Conservation (phyloP, 352 stramenopile species). For the Pythium vanterpoolii region DNA sequence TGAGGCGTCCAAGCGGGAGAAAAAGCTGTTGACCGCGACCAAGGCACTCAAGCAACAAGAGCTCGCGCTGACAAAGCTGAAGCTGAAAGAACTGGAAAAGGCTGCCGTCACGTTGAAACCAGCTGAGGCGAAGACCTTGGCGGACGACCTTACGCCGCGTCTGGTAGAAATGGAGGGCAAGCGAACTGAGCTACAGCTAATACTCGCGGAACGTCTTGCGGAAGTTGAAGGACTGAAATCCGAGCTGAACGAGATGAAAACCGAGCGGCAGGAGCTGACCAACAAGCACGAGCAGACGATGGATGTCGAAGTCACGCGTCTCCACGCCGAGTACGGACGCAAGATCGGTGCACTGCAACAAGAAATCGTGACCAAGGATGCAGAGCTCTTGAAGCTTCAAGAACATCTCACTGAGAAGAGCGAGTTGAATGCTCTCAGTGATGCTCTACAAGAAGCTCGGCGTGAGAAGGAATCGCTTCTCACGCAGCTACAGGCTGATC, state of each 20-base stretch:
- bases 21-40: slow-evolving; percentile 38
- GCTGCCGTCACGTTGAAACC: slow-evolving; percentile 19
- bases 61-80: slow-evolving; percentile 52
- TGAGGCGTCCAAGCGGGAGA: slow-evolving; percentile 49
- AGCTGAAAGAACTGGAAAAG: slow-evolving; percentile 60
- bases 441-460: slow-evolving; percentile 34
- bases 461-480: slow-evolving; percentile 55
- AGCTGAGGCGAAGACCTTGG: neutral
- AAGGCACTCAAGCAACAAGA: slow-evolving; percentile 70
- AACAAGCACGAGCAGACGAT: slow-evolving; percentile 36
- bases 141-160: neutral
- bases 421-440: slow-evolving; percentile 42
- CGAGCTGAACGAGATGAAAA: slow-evolving; percentile 40
- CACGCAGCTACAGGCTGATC: slow-evolving; percentile 33
- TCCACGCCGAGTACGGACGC: slow-evolving; percentile 46
- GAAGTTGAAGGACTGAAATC: slow-evolving; percentile 59
- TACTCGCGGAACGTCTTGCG: slow-evolving; percentile 45
- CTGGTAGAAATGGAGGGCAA: slow-evolving; percentile 24
- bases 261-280: slow-evolving; percentile 5
- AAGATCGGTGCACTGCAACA: slow-evolving; percentile 46
- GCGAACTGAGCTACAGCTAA: slow-evolving; percentile 46
- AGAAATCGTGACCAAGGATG: slow-evolving; percentile 43
- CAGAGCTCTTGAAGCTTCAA: slow-evolving; percentile 35
- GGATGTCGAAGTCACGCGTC: slow-evolving; percentile 36
- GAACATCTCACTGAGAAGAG: slow-evolving; percentile 48